Base-by-base conservation (phyloP, 495 filamentous ascomycete genomes). In the Podospora anserina region DNA sequence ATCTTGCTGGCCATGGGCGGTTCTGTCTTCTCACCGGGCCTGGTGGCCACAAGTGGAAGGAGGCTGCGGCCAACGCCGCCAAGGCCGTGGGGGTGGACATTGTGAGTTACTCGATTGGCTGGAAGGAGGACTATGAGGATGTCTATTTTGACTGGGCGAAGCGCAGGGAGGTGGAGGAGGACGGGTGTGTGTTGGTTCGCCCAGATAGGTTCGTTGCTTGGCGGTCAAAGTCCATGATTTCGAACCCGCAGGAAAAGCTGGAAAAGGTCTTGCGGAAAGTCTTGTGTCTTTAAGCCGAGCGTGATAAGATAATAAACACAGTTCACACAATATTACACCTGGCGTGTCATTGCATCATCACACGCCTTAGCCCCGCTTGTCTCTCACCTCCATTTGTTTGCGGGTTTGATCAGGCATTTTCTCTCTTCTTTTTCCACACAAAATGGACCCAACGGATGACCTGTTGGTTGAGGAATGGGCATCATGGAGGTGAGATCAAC, bases 121-220 rank as follows among this genome's bases (percentile, higher is more conserved):
- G 72, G 70, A 74, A 71, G 53, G 72, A 81, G 44, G 79, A 83
- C n/a, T 78, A 80, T 28, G 74, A 78, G 55, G 79, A 80, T 61
- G 66, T 76, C 7, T 80, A 80, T 60, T 73, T 76, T 65, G 72
- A 77, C 59, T 84, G 78, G 77, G 71, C 75, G 13, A 66, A 66
- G 63, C 69, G 70, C 44, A 69, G 78, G 4, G 79, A 80, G 26
- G 76, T 82, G 0, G 73, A 75, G 16, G 76, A 82, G n/a, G 71
- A 69, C 32, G 82, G 82, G n/a, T 81, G 78, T 7, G 66, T 84
- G 13, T 66, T 83, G 28, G 79, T 80, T 7, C 66, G 82, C 9
- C 82, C 81, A 7, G 81, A 84, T 70, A 71, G 76, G 23, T 82
- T 81, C 64, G 77, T 84, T 7, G 79, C 78, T 2, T 84, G 81